Evolutionary conservation across 176 grass and related monocot species (phyloP).

Genomic region (Cenchrus purpureus): DNA sequence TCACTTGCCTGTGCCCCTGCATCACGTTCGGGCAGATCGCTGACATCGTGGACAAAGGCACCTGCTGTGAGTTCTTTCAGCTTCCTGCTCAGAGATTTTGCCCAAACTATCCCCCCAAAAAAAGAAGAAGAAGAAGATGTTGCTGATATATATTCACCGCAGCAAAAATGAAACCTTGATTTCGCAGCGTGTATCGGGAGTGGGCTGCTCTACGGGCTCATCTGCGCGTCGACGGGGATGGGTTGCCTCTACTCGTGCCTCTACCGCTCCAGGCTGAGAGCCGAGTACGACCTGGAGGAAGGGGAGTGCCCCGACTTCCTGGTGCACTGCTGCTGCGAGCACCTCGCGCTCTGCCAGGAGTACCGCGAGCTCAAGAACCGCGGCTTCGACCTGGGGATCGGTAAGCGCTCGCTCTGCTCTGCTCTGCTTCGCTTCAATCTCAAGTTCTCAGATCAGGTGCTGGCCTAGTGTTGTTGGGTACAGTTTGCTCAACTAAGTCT

Average conservation of each 20-base stretch:
- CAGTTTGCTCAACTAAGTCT: neutral
- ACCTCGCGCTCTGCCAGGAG: conserved; percentile 83
- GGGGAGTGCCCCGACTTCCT: conserved; percentile 79
- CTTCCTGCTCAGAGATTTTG: neutral
- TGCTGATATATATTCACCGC: no score
- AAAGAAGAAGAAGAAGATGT: no score
- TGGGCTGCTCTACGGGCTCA: conserved; percentile 53
- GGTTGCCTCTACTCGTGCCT: conserved; percentile 90
- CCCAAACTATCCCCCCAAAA: neutral
- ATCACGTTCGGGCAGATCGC: conserved; percentile 93
- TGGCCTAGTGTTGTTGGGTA: neutral
- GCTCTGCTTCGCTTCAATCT: neutral
- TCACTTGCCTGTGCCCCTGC: conserved; percentile 89
- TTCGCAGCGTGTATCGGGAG: conserved; percentile 63
- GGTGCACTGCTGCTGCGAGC: conserved; percentile 85
- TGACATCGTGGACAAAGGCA: conserved; percentile 80
- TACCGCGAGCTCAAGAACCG: conserved; percentile 85
- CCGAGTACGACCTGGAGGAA: conserved; percentile 70
- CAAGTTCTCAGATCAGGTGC: neutral
- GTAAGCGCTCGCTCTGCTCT: conserved; percentile 43
- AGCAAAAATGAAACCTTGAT: neutral
- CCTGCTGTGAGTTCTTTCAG: conserved; percentile 57
- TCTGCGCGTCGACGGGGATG: conserved; percentile 53
- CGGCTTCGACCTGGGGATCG: conserved; percentile 92
- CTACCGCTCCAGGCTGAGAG: conserved; percentile 77